Base-by-base conservation (phyloP, 495 filamentous ascomycete genomes). In the Penicillium angulare region DNA sequence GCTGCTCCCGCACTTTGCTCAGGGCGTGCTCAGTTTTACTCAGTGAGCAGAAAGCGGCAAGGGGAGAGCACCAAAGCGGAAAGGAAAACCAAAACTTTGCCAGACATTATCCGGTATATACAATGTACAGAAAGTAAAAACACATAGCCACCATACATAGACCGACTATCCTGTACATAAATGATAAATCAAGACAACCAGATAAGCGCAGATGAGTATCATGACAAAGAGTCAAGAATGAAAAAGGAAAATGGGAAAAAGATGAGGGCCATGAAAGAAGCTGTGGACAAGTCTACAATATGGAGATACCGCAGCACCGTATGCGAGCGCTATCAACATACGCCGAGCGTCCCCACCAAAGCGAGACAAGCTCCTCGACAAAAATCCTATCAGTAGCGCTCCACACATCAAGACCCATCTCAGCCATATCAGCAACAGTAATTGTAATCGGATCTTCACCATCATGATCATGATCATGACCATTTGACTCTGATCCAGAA, bases 351-450 rank as follows among this genome's bases (percentile, higher is more conserved):
- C 78, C 83, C 73, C 90, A 96, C 71, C 90, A 96, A 42, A 84
- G 64, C 49, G 57, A 71, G 49, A 85, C 72, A 35, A 89, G 65
- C 52, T 89, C 85, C 60, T 79, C 70, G 5, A 90, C 79, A 60
- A 95, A 95, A 15, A 77, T 68, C 31, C 84, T 80, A 65, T 96
- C 91, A 22, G 79, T 71, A 36, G 82, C 79, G 63, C 88, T 95
- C 91, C 91, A 96, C 0, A 85, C 76, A 61, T 96, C 91, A 22
- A 96, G 78, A 0, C 91, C 90, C 87, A 95, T 90, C 39, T 82
- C 73, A 41, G 75, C 74, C 59, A 96, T 75, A 52, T 91, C 89
- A 18, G 89, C 86, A 39, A 80, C 81, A 18, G 75, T 81, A 27
- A 92, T 73, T 3, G 70, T 69, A 5, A 90, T 69, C 29, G 74